phyloP scores from a whole-genome alignment of 2,329 filamentous ascomycete species.

The Clonostachys rosea region DNA sequence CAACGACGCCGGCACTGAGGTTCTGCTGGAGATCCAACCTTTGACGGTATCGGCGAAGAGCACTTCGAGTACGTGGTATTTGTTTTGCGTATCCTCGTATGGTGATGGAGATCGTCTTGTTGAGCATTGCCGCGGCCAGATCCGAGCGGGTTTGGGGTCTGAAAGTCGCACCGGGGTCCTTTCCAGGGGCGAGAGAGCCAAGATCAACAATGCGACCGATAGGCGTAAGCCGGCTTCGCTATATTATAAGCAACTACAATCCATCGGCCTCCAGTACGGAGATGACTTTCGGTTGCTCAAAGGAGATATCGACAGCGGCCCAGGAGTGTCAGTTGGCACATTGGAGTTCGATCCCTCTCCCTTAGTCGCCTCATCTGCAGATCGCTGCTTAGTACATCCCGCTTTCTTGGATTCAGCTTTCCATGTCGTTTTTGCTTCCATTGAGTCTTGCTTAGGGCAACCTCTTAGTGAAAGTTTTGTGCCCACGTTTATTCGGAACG shows the following conservation, averaged over 20 bases:
- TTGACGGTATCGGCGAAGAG: conserved; percentile 8
- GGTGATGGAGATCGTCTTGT: conserved; percentile 8
- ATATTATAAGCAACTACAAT: background rate
- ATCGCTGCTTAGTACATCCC: background rate
- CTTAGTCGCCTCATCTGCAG: background rate
- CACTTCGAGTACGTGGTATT: conserved; percentile 8
- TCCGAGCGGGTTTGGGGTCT: too few species aligned
- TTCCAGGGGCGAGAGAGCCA: background rate
- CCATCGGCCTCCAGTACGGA: background rate
- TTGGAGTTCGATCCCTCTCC: background rate
- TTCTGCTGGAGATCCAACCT: conserved; percentile 8
- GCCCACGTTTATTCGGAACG: conserved; percentile 12
- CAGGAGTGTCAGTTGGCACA: background rate
- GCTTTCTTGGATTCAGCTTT: conserved; percentile 16
- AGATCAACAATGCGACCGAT: background rate
- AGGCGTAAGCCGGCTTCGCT: background rate
- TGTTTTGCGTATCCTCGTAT: conserved; percentile 14
- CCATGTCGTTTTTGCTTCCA: conserved; percentile 15
- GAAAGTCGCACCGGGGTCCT: background rate
- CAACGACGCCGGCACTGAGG: conserved; percentile 6
- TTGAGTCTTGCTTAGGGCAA: conserved; percentile 12
- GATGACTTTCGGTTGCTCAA: background rate
- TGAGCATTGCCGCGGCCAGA: conserved; percentile 15
- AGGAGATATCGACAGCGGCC: background rate
- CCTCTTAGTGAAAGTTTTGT: conserved; percentile 15